phyloP scores from a whole-genome alignment of 352 stramenopile species.

The Globisporangium irregulare region DNA sequence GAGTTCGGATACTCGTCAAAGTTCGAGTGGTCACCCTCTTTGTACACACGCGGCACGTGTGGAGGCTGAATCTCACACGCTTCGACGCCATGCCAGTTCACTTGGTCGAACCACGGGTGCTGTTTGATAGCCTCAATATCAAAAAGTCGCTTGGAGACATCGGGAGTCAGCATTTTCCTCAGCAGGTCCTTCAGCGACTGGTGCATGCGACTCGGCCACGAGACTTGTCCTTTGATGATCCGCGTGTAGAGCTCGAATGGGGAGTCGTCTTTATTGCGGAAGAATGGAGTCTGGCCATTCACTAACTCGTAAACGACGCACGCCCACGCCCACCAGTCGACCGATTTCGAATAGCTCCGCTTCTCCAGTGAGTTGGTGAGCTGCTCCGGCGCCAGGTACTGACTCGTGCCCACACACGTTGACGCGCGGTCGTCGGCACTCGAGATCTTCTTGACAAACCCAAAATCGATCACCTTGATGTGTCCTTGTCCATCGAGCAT shows the following conservation, averaged over 20 bases:
- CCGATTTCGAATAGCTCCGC: conserved; percentile 65
- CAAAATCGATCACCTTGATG: conserved; percentile 69
- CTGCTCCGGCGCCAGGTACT: conserved; percentile 75
- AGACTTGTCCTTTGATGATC: conserved; percentile 67
- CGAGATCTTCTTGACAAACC: conserved; percentile 49
- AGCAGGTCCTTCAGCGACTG: conserved; percentile 59
- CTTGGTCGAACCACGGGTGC: conserved; percentile 62
- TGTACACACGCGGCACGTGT: conserved; percentile 33
- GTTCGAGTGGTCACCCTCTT: conserved; percentile 47
- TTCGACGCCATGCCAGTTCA: conserved; percentile 62
- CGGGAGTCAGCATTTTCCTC: conserved; percentile 53
- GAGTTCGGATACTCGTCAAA: conserved; percentile 72
- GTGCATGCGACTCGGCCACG: conserved; percentile 47
- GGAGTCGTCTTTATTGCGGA: conserved; percentile 71
- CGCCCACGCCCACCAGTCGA: conserved; percentile 86
- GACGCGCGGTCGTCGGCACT: conserved; percentile 37
- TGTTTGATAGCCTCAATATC: conserved; percentile 46
- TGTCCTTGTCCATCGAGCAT: conserved; percentile 70
- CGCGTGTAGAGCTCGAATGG: conserved; percentile 85
- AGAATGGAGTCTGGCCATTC: conserved; percentile 70
- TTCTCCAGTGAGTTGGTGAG: conserved; percentile 53
- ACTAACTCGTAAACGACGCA: conserved; percentile 84
- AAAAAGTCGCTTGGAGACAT: conserved; percentile 46
- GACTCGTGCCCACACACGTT: conserved; percentile 58
- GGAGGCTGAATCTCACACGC: conserved; percentile 44